These are phyloP conservation scores for Starmerella powellii DNA, from an alignment of 805 yeast genomes.

Conservation along the genomic window DNA sequence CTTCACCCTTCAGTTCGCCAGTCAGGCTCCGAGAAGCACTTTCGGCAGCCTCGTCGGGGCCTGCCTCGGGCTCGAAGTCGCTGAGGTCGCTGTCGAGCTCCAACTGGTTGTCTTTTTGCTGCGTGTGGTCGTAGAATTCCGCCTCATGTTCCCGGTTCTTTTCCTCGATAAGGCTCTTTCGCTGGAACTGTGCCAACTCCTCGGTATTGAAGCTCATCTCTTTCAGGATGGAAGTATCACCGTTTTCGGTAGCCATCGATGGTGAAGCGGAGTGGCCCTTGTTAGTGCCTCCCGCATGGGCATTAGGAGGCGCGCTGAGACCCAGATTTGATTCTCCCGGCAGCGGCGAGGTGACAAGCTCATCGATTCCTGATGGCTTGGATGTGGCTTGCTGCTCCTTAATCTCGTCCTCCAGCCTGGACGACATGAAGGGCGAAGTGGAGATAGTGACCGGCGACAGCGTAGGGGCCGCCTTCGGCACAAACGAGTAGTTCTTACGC, in stretches of 20 bases:
- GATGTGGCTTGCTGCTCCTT: neutral
- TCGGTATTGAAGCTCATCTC: constrained; percentile 12
- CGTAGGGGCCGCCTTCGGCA: constrained; percentile 5
- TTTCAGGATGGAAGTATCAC: constrained; percentile 7
- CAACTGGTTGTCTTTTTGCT: neutral
- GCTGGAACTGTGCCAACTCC: constrained; percentile 7
- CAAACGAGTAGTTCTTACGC: constrained; percentile 4
- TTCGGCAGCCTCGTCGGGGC: too few species aligned
- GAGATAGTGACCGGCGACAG: constrained; percentile 12
- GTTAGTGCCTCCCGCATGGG: neutral
- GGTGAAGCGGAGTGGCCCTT: neutral
- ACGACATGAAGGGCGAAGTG: constrained; percentile 5
- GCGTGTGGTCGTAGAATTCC: neutral
- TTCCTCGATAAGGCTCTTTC: neutral
- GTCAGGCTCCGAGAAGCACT: too few species aligned
- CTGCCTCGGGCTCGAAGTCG: constrained; percentile 6
- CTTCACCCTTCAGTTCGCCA: too few species aligned
- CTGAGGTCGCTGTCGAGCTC: constrained; percentile 18
- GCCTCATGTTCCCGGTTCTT: neutral
- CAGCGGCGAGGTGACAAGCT: neutral
- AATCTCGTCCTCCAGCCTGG: constrained; percentile 1
- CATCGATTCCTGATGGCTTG: constrained; percentile 1
- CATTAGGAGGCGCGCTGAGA: neutral
- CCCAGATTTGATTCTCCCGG: too few species aligned
- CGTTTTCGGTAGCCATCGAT: neutral